Conservation (phyloP, 2,329 filamentous ascomycete genomes). For the Cladorrhinum sp. region DNA sequence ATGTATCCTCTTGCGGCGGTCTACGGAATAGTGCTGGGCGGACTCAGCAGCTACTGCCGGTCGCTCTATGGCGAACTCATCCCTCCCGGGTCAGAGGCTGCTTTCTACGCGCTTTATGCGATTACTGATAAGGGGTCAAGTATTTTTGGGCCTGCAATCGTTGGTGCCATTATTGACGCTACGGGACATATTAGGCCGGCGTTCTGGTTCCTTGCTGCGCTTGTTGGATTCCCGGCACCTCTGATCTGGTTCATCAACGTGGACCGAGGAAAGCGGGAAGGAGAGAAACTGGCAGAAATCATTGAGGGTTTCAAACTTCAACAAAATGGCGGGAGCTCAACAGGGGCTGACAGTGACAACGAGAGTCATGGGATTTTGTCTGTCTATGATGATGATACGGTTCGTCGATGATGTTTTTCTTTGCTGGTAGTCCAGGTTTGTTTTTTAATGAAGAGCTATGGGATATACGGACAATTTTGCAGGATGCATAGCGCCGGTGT, state of each 20-base stretch:
- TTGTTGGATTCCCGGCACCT: constrained; percentile 83
- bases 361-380: constrained; percentile 35
- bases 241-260: constrained; percentile 84
- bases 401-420: constrained; percentile 8
- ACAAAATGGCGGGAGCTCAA: constrained; percentile 9
- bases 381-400: constrained; percentile 34
- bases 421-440: neutral
- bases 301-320: constrained; percentile 51
- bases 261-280: constrained; percentile 70
- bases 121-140: constrained; percentile 97
- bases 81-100: constrained; percentile 88
- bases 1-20: constrained; percentile 91
- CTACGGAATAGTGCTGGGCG: constrained; percentile 93
- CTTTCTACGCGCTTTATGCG: constrained; percentile 94
- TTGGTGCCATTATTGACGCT: constrained; percentile 85
- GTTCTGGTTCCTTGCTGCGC: constrained; percentile 83
- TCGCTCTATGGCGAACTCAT: constrained; percentile 92
- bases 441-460: no score
- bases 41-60: constrained; percentile 85
- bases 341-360: constrained; percentile 26
- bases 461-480: neutral
- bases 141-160: constrained; percentile 90
- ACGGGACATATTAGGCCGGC: constrained; percentile 79
- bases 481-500: constrained; percentile 29
- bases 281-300: constrained; percentile 58